phyloP scores from a whole-genome alignment of 306 rosid genomes.

The Neltuma alba region DNA sequence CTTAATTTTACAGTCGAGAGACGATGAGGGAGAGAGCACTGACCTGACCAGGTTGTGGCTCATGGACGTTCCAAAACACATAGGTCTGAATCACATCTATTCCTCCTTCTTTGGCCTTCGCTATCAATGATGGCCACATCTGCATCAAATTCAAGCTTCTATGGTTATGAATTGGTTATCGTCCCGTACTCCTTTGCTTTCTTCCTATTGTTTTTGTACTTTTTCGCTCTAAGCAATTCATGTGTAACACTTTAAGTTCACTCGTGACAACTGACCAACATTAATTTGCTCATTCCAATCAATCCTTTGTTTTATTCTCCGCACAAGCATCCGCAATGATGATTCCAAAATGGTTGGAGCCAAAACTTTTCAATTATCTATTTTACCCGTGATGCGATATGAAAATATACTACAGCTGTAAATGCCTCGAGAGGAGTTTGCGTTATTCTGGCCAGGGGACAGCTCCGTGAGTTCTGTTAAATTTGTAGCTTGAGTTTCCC shows the following conservation, averaged over 20 bases:
- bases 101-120: constrained; percentile 88
- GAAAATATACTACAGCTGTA: not conserved
- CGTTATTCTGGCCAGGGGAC: constrained; percentile 10
- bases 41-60: constrained; percentile 64
- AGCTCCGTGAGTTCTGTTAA: not conserved
- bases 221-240: constrained; percentile 22
- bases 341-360: not conserved
- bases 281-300: not conserved
- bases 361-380: not conserved
- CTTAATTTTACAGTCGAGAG: not conserved
- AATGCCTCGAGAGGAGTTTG: not conserved
- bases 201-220: not conserved
- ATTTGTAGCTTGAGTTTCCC: not conserved
- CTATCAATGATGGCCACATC: constrained; percentile 93
- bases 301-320: not conserved
- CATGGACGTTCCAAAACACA: constrained; percentile 93
- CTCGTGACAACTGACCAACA: constrained; percentile 21
- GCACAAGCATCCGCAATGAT: not conserved
- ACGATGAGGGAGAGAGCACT: not conserved
- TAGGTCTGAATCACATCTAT: constrained; percentile 90
- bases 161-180: not conserved
- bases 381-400: constrained; percentile 43
- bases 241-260: constrained; percentile 28
- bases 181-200: not conserved
- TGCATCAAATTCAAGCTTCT: constrained; percentile 30